Evolutionary conservation across 148 eudicot genomes (phyloP), one percentile per base, ranked within the genome.

Genomic region (Mesembryanthemum crystallinum): DNA sequence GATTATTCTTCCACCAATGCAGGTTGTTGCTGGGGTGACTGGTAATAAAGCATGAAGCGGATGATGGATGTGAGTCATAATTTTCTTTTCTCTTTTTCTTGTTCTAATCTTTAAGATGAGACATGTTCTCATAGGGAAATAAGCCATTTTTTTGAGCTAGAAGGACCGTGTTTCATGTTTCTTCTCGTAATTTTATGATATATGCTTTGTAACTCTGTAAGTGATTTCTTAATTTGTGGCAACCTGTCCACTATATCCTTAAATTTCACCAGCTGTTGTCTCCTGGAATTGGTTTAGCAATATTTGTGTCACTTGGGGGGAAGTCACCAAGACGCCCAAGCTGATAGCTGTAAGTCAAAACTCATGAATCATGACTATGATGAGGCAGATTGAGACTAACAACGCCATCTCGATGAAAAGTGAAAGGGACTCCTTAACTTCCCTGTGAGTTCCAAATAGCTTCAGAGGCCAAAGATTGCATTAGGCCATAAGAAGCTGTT

Each of bases 11-110:
- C 64, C 49, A n/a, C 72, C 33, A 65, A 73, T 79, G 88, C 87
- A 90, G 97, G 98, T 93, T 78, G 91, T 91, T 80, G 85, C 96
- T 61, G 90, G 94, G 29, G 85, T 91, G 87, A 85, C 91, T 13
- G 92, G 96, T 74, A 87, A 86, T 76, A 88, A 85, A 52, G 82
- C 84, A 62, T 85, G 80, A 78, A 75, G 35, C 5, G 57, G 45
- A 51, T 73, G 35, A 43, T 76, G 62, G 81, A 82, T 51, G 78
- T 57, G 80, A 75, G 75, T 80, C 57, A n/a, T 68, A 68, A 71
- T 66, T 72, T 80, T 75, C 43, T 10, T 33, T 32, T 72, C 75
- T 18, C 63, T 39, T 54, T 30, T 24, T 63, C 69, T 28, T 61
- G 64, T 24, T 79, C 30, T 61, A 37, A 77, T 65, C 54, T 24